Conservation (phyloP, 1,139 yeast genomes). For the Starmera stellimalicola region DNA sequence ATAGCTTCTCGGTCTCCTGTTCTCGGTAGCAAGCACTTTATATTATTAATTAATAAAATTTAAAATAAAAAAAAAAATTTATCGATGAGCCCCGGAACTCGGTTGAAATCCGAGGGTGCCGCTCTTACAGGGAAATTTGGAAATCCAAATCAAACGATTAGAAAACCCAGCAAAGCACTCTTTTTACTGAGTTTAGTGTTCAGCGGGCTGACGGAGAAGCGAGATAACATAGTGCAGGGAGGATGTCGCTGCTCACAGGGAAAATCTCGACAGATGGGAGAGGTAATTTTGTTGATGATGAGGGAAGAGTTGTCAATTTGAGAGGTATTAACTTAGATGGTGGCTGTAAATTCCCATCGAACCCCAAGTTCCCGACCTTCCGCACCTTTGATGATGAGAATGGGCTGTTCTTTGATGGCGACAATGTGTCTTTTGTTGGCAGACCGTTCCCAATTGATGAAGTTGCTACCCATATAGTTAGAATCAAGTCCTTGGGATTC, state of each 20-base stretch:
- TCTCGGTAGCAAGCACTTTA: too few relatives aligned
- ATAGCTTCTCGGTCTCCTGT: not conserved
- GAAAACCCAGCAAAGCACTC: not conserved
- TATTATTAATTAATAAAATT: not conserved
- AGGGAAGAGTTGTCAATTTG: constrained; percentile 51
- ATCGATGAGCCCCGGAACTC: not conserved
- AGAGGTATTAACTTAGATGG: constrained; percentile 84
- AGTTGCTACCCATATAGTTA: constrained; percentile 54
- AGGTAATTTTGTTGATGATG: constrained; percentile 53
- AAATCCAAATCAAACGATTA: too few relatives aligned
- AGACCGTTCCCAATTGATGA: constrained; percentile 72
- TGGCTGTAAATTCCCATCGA: constrained; percentile 59
- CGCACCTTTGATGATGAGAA: constrained; percentile 31
- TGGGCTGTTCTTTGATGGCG: constrained; percentile 56
- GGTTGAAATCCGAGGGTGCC: not conserved
- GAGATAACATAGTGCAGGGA: not conserved
- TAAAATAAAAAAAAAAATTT: not conserved
- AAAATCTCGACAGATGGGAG: constrained; percentile 8
- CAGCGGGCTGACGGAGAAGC: not conserved
- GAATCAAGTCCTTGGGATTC: constrained; percentile 76
- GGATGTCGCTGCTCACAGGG: constrained; percentile 6
- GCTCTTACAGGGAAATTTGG: too few relatives aligned
- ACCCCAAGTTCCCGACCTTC: constrained; percentile 48
- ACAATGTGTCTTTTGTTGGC: constrained; percentile 68
- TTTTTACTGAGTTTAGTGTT: not conserved